phyloP scores from a whole-genome alignment of 1,284 basidiomycete genomes.

The Rhodotorula sp. region DNA sequence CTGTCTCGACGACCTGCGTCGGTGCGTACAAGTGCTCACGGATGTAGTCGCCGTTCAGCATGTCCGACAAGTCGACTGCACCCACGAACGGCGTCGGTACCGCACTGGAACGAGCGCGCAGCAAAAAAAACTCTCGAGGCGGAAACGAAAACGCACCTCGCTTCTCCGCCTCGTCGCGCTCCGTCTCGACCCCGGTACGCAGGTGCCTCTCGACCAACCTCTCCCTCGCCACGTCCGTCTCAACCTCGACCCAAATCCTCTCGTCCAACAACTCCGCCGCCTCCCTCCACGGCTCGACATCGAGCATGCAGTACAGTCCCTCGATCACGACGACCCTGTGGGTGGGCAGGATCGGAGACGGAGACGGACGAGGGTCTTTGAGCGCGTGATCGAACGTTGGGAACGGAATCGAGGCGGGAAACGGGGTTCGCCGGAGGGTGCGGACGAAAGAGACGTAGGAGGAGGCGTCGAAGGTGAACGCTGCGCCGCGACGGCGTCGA shows the following conservation, averaged over 20 bases:
- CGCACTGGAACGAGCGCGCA: background rate
- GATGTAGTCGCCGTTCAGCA: conserved; percentile 39
- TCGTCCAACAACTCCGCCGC: conserved; percentile 70
- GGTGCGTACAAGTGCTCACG: conserved; percentile 26
- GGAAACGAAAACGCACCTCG: conserved; percentile 62
- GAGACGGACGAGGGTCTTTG: conserved; percentile 55
- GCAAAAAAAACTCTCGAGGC: too few relatives aligned
- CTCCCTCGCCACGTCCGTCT: conserved; percentile 59
- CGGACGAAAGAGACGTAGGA: conserved; percentile 66
- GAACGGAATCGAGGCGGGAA: conserved; percentile 53
- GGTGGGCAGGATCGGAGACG: conserved; percentile 57
- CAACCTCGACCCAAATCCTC: conserved; percentile 70
- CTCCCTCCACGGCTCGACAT: conserved; percentile 67
- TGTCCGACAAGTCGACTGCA: conserved; percentile 39
- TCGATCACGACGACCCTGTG: conserved; percentile 79
- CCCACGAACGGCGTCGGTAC: background rate
- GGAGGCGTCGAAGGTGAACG: conserved; percentile 52
- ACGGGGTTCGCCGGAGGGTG: conserved; percentile 53
- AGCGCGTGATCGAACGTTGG: conserved; percentile 53
- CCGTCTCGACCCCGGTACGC: conserved; percentile 65
- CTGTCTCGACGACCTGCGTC: conserved; percentile 22
- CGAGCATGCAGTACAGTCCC: conserved; percentile 75
- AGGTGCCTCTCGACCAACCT: conserved; percentile 74
- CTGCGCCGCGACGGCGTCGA: conserved; percentile 58
- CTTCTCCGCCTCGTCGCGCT: conserved; percentile 64